phyloP scores from a whole-genome alignment of 331 rosid genomes.

The Cydonia oblonga region DNA sequence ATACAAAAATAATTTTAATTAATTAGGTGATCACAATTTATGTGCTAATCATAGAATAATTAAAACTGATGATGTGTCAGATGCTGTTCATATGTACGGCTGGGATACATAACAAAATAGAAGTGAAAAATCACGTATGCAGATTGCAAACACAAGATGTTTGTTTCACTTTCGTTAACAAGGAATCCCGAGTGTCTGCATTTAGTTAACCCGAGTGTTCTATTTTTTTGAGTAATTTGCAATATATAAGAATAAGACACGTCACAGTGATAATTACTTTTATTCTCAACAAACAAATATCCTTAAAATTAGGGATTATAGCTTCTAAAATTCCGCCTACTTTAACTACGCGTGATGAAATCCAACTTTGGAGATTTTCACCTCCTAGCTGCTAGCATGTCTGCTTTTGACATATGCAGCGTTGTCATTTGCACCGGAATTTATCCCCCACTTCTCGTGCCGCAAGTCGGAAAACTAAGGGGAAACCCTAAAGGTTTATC shows the following conservation, averaged over 20 bases:
- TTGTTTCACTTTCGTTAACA: neutral
- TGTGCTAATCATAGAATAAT: neutral
- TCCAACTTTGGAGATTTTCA: slow-evolving; percentile 37
- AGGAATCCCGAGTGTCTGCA: neutral
- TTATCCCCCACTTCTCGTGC: slow-evolving; percentile 44
- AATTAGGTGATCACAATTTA: no score
- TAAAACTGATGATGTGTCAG: neutral
- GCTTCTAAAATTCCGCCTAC: neutral
- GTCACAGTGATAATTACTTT: neutral
- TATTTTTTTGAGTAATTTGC: neutral
- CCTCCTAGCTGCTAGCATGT: slow-evolving; percentile 87
- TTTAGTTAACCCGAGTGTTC: neutral
- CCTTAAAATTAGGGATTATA: neutral
- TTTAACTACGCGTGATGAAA: slow-evolving; percentile 32
- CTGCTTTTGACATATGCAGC: slow-evolving; percentile 61
- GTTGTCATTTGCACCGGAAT: slow-evolving; percentile 61
- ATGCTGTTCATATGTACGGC: neutral
- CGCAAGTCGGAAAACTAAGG: slow-evolving; percentile 42
- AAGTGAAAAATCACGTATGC: neutral
- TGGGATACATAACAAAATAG: neutral
- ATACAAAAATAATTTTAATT: no score
- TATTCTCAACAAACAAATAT: neutral
- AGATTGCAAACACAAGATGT: neutral
- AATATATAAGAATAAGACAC: neutral
- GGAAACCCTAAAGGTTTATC: slow-evolving; percentile 54